Evolutionary conservation across 164 flowering plant species (phyloP).

Genomic region (Umbellularia californica): DNA sequence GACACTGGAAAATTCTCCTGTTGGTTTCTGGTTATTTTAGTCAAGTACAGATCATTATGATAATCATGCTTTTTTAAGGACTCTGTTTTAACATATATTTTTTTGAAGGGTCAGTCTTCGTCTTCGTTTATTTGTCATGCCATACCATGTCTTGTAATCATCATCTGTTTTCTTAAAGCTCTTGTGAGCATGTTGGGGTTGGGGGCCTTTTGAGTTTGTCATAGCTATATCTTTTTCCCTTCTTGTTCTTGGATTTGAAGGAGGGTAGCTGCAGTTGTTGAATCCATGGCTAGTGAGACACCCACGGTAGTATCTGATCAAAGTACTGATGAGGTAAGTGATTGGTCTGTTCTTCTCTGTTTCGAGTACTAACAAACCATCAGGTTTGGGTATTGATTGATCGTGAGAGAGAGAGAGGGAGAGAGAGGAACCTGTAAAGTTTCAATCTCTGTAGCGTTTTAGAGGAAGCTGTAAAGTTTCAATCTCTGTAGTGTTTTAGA

Average conservation of each 20-base stretch:
- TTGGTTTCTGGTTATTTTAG: background rate
- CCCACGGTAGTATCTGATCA: background rate
- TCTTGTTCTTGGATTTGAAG: background rate
- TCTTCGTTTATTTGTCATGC: background rate
- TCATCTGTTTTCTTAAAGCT: background rate
- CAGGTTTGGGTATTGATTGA: background rate
- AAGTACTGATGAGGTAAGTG: background rate
- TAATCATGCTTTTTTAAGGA: background rate
- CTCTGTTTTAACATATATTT: too few relatives aligned
- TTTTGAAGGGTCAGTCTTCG: background rate
- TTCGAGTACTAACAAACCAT: background rate
- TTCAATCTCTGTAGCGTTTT: background rate
- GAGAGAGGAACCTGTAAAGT: too few relatives aligned
- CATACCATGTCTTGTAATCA: background rate
- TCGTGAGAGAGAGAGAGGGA: background rate
- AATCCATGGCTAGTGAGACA: slow-evolving; percentile 7
- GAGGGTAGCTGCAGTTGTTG: background rate
- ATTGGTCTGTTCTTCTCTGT: background rate
- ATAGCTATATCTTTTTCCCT: background rate
- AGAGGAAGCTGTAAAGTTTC: background rate
- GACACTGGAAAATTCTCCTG: background rate
- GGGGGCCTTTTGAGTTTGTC: background rate
- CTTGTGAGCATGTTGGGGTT: background rate
- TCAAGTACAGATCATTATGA: background rate
- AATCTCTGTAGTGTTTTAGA: background rate